Base-by-base conservation (phyloP, 2,329 filamentous ascomycete species). In the Basipetospora chlamydospora region DNA sequence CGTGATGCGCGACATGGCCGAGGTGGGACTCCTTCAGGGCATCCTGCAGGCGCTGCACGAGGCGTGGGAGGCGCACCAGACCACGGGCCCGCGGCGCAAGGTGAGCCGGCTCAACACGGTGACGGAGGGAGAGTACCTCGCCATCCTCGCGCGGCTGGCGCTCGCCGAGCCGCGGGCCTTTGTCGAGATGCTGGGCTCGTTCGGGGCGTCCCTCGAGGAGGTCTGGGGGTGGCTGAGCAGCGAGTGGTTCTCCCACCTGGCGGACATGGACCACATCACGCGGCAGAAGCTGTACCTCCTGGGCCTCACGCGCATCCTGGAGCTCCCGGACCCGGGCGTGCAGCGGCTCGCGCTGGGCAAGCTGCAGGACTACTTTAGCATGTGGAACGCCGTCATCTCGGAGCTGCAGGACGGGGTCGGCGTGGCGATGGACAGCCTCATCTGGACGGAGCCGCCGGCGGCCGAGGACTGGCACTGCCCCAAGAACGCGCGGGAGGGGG, bases 41-140 rank as follows among this genome's bases (percentile, higher is more conserved):
- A 65, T 87, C 6, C 60, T 88, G 12, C 66, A 73, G 43, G 72
- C 70, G 7, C 64, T 88, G 1, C 75, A 74, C 48, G 70, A 77
- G 36, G 70, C 77, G 3, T 77, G 74, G 67, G 71, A 80, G 49
- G 77, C 83, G 3, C 78, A 82, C 47, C 78, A 92, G 52, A 84
- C 81, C 0, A 82, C 81, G 0, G 88, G 90, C 0, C 87, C 88
- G 0, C 81, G 83, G 48, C 70, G 70, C 18, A 80, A 70, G 45
- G 65, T 73, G 15, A 70, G 77, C 28, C 71, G 73, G 21, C 70
- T 95, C 23, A 79, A 80, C 46, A 74, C 77, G 10, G 68, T 86
- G 9, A 77, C 82, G 1, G 77, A 94, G 50, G 81, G 81, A 0
- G 83, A 94, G 51, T 94, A 93, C 53, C 80, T 93, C 49, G 72